Base-by-base conservation (phyloP, 1,284 basidiomycete species). In the Ganoderma lucidum region DNA sequence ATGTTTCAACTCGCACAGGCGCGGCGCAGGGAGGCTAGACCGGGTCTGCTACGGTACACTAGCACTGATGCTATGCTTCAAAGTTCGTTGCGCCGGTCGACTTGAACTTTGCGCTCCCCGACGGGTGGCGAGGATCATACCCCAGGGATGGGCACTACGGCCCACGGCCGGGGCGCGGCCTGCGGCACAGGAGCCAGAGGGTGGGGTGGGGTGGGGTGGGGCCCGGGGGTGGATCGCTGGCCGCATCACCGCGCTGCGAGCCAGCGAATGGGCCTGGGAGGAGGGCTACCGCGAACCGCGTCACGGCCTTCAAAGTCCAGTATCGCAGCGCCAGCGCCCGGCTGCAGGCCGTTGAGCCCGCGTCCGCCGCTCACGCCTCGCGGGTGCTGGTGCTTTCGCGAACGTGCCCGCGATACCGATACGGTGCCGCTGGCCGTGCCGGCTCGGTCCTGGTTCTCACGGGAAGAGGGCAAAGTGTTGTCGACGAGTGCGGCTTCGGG, bases 91-190 rank as follows among this genome's bases (percentile, higher is more conserved):
- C 12, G 15, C 53, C 12, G 35, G 35, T 35, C 35, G 17, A 59
- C 32, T 39, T 35, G 56, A 59, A 39, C 56, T 59, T 39, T 59
- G 56, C 37, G 56, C 17, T 58, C 32, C 17, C 14, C 28, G 51
- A 30, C 28, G n/a, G 19, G 48, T 51, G 35, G 35, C 35, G 35
- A 35, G 35, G 35, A 35, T 35, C 35, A 3, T 35, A 8, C 35
- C 35, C 35, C 35, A 5, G 35, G 35, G 35, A 35, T 8, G 35
- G 35, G 35, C 8, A 35, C 35, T 8, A 35, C 35, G 8, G 1
- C 3, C 35, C 35, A 35, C 19, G 10, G 48, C 12, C 23, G 45
- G 8, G 45, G 6, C 55, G 55, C 12, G 28, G 53, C 14, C 28
- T 55, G n/a, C 53, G 53, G 48, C n/a, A 17, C n/a, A 28, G 48